Evolutionary conservation across 164 flowering plant species (phyloP).

Genomic region (Chimonanthus salicifolius): DNA sequence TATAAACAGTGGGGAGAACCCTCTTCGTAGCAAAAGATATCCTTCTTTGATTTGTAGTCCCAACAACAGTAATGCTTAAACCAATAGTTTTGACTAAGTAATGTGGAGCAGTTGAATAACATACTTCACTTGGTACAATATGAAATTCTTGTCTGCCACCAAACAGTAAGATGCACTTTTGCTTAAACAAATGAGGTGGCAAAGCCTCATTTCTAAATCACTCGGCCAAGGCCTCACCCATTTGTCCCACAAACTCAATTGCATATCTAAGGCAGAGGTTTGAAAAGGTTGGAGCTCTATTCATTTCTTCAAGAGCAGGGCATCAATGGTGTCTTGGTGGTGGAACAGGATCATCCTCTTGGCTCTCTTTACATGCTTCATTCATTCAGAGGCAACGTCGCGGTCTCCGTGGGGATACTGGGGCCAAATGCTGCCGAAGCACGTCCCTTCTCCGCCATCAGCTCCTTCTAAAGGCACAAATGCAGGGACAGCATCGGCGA

Average conservation of each 20-base stretch:
- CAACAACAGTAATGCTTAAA: neutral
- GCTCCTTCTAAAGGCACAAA: constrained; percentile 8
- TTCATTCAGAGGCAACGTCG: constrained; percentile 3
- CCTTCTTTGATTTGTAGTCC: too few species aligned
- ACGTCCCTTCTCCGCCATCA: neutral
- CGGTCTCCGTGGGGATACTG: neutral
- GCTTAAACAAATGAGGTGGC: neutral
- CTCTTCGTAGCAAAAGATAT: too few species aligned
- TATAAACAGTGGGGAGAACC: too few species aligned
- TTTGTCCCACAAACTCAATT: neutral
- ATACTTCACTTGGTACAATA: neutral
- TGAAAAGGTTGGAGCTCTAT: neutral
- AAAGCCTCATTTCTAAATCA: neutral
- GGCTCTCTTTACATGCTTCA: neutral
- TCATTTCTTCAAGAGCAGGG: neutral
- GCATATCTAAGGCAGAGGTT: neutral
- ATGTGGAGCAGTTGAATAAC: neutral
- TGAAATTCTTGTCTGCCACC: neutral
- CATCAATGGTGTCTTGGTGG: neutral
- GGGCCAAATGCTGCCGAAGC: constrained; percentile 4
- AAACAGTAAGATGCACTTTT: constrained; percentile 2
- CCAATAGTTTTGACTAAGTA: neutral
- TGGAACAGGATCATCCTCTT: neutral
- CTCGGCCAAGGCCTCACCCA: neutral
- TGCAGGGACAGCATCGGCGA: neutral